Percentiles rank a stretch among this genome's conserved stretches.
Evolutionary conservation across 2,329 filamentous ascomycete genomes (phyloP).

Genomic region (Talaromyces sp.): DNA sequence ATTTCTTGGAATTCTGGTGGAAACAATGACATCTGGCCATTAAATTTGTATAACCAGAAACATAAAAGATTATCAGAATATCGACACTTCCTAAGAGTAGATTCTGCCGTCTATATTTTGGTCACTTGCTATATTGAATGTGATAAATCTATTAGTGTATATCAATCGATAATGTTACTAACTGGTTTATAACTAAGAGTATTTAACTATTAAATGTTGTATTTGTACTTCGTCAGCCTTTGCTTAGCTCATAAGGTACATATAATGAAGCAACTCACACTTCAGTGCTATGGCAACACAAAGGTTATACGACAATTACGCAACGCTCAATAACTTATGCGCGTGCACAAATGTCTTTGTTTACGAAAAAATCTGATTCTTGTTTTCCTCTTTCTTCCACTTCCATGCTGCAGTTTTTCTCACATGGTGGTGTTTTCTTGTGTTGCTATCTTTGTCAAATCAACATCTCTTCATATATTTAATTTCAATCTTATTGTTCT

Average conservation of each 20-base stretch:
- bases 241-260: not conserved
- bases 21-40: too few species aligned
- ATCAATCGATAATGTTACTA: not conserved
- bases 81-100: too few species aligned
- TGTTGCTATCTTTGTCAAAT: not conserved
- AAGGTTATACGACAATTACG: too few species aligned
- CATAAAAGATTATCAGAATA: too few species aligned
- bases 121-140: too few species aligned
- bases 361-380: not conserved
- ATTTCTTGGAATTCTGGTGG: too few species aligned
- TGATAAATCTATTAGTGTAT: not conserved
- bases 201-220: not conserved
- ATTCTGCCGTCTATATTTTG: too few species aligned
- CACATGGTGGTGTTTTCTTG: not conserved
- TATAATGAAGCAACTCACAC: not conserved
- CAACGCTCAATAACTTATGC: not conserved
- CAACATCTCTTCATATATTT: not conserved
- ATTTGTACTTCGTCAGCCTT: not conserved
- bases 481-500: not conserved
- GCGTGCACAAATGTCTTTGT: not conserved
- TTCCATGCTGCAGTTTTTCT: not conserved
- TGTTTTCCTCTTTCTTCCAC: not conserved
- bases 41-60: too few species aligned
- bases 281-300: not conserved
- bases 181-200: not conserved